Base-by-base conservation (phyloP, 106 monocot species). In the Dioscorea dumetorum region DNA sequence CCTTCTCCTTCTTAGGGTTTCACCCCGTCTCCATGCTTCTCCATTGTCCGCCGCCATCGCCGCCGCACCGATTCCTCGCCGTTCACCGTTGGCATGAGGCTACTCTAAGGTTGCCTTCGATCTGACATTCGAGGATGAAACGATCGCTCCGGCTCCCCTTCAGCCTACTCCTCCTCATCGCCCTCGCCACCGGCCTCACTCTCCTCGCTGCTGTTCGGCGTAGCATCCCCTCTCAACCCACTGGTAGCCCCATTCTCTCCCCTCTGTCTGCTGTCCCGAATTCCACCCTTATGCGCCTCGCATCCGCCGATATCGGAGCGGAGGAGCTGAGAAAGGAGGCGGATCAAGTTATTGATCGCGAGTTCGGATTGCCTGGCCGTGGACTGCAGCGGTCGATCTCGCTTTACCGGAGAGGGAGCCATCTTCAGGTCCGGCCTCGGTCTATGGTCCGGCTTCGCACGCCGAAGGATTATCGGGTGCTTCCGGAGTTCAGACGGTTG, bases 311-410 rank as follows among this genome's bases (percentile, higher is more conserved):
- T 22, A 57, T 66, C 7, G 56, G 70, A 11, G 87, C 81, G 50
- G 41, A 62, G 54, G 72, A 68, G 24, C 54, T 81, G 56, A 70
- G 69, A 23, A 62, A 49, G 16, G 85, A 92, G 64, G 76, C 88
- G 49, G 75, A 85, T 23, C 54, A 53, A 13, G 82, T 91, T 20
- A 69, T 88, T 58, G 62, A 75, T 60, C 76, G 76, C 14, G 66
- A 68, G 51, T 49, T 77, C 74, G 68, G 68, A 5, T n/a, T 31
- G 17, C 24, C 68, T 12, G 65, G 64, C 48, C n/a, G 49, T 17
- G 41, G 70, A 0, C 53, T 67, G 17, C 56, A 69, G 20, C 68
- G 63, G 14, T 58, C 62, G 33, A 24, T 72, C 12, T 18, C 69
- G 17, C 9, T 60, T 2, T 78, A 74, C 76, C 70, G 73, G 19